Base-by-base conservation (phyloP, 192 early-diverging fungal species). In the Haplosporangium gracile region DNA sequence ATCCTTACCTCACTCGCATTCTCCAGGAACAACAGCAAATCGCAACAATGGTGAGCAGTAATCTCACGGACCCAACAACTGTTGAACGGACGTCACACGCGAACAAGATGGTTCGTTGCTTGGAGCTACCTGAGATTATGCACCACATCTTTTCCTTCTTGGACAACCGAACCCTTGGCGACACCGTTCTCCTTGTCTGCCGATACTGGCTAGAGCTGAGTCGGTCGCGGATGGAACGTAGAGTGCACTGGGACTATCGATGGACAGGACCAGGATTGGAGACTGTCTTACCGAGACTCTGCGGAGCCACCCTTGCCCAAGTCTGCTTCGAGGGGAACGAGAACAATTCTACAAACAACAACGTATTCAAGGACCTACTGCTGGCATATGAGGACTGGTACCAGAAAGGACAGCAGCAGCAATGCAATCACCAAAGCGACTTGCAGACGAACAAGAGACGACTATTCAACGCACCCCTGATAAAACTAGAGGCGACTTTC, bases 211-310 rank as follows among this genome's bases (percentile, higher is more conserved):
- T 65, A 8, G 60, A 65, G 24, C 26, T 65, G 60, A 32, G 24
- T 29, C 60, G 60, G 60, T 65, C 60, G 15, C 7, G 29, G 29
- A 32, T 65, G 60, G 60, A 65, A 11, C 60, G 60, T 10, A 65
- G 60, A 15, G 60, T 65, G 15, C 60, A 65, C 13, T 65, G 60
- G 60, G 60, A 65, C 60, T 65, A 65, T 29, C 60, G 60, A 65
- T 65, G 60, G 60, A 15, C 60, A 65, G 60, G 60, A 26, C 60
- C 13, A 32, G 60, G 13, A 15, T 65, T 65, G 13, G 60, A 65
- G 60, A 65, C 60, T 16, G 60, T 65, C 29, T 29, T 65, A 2
- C 60, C 55, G n/a, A n/a, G 60, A 65, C 60, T 65, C 3, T 65
- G 60, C 29, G 60, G 60, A 26, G 60, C 60, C 29, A 65, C 29